Evolutionary conservation across 2,329 filamentous ascomycete genomes (phyloP), one percentile per base, ranked within the genome.

Genomic region (Verticillium zaregamsianum): DNA sequence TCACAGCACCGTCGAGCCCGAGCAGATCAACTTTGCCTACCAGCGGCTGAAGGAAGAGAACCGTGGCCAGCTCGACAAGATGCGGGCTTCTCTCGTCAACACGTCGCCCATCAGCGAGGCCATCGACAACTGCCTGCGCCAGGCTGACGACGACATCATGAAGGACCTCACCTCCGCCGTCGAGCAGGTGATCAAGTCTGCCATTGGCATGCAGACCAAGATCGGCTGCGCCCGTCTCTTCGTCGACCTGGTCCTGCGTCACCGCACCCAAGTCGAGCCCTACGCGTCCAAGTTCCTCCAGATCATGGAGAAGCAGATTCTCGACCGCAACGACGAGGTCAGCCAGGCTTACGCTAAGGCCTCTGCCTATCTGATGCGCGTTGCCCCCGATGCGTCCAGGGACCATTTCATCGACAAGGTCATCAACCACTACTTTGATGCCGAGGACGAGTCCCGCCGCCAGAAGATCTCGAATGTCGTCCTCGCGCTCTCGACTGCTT

Each of bases 261-360:
- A 94, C 66, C 86, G 85, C 39, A 83, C 88, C 40, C 80, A 93
- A 33, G 91, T 97, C 73, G 85, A 84, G 40, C 88, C 91, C 0
- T 88, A 93, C 69, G 89, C 91, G 14, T 86, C 91, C 65, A 81
- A 83, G 9, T 93, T 97, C 69, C 80, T 97, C 58, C 89, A 88
- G 66, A 73, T 93, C 11, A 83, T 97, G 65, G 87, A 92, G 69
- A 94, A 92, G 73, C 86, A 93, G 62, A 86, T 93, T 1, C 83
- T 97, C 58, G 95, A 99, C 73, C 89, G 90, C 65, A 99, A 99
- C 70, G 93, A 97, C 68, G 95, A 96, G 20, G 93, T 97, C 61
- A 93, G 90, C 70, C 90, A 91, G 64, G 91, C 91, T 2, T 99
- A 97, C 72, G 94, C 93, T 23, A 88, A 88, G 59, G 89, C 93